phyloP scores from a whole-genome alignment of 768 basidiomycete species.

The Boletus sp. region DNA sequence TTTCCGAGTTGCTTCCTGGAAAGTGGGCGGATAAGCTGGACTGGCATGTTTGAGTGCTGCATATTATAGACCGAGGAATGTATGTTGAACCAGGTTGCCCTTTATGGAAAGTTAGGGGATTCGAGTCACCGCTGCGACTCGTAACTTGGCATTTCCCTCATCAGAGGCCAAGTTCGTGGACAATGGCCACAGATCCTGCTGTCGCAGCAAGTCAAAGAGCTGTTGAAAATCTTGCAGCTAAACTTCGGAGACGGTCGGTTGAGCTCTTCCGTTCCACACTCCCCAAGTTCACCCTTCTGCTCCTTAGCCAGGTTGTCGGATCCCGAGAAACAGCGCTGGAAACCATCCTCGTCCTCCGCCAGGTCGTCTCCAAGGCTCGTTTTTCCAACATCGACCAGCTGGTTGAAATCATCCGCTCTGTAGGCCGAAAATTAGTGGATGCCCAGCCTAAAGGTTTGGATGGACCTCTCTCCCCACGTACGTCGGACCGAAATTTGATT shows the following conservation, averaged over 20 bases:
- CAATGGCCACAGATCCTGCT: slow-evolving; percentile 43
- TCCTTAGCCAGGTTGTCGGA: slow-evolving; percentile 80
- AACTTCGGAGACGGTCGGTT: slow-evolving; percentile 68
- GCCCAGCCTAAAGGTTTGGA: slow-evolving; percentile 90
- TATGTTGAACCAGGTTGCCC: neutral
- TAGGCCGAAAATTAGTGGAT: slow-evolving; percentile 78
- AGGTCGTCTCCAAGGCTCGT: slow-evolving; percentile 82
- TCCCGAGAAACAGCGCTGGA: slow-evolving; percentile 87
- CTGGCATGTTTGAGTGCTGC: slow-evolving; percentile 67
- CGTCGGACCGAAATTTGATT: slow-evolving; percentile 4
- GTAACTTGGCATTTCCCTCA: neutral
- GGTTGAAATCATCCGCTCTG: slow-evolving; percentile 69
- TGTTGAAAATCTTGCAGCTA: slow-evolving; percentile 68
- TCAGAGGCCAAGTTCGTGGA: neutral
- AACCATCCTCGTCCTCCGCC: slow-evolving; percentile 82
- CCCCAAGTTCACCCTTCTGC: slow-evolving; percentile 20
- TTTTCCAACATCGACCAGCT: slow-evolving; percentile 88
- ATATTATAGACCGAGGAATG: neutral
- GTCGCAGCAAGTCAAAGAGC: slow-evolving; percentile 47
- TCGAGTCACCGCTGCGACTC: slow-evolving; percentile 8
- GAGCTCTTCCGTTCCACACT: slow-evolving; percentile 28
- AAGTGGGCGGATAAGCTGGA: slow-evolving; percentile 93
- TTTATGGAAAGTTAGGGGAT: slow-evolving; percentile 17
- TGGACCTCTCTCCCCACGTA: slow-evolving; percentile 3
- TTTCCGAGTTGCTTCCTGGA: slow-evolving; percentile 84